Conservation (phyloP, 176 grass and related monocot genomes). For the Carex parvula region DNA sequence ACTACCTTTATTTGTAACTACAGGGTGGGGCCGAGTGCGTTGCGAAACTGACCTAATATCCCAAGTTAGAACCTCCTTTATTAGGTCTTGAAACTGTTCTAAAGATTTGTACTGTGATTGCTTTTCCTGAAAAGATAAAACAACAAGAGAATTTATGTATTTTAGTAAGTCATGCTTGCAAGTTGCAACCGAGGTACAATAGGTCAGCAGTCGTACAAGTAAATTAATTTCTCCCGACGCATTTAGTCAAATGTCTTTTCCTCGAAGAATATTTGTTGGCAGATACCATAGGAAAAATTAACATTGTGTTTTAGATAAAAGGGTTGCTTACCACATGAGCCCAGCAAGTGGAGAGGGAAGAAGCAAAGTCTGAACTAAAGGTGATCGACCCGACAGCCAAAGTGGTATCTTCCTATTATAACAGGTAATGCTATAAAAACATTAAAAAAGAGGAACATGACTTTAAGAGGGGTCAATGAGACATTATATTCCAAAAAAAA, state of each 20-base stretch:
- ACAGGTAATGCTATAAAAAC: conserved; percentile 12
- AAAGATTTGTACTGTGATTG: conserved; percentile 55
- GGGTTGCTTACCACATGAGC: conserved; percentile 48
- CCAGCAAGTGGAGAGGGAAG: conserved; percentile 57
- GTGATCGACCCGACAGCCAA: conserved; percentile 59
- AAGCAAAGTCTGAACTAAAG: conserved; percentile 53
- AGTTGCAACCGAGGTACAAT: neutral
- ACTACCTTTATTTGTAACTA: conserved; percentile 7
- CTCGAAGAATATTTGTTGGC: neutral
- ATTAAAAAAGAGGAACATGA: neutral
- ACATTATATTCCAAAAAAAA: neutral
- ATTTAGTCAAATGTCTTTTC: neutral
- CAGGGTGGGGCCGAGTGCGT: conserved; percentile 49
- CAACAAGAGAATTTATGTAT: neutral
- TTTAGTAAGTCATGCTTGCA: neutral
- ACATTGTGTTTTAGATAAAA: conserved; percentile 4
- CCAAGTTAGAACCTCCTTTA: conserved; percentile 78
- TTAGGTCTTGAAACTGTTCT: conserved; percentile 60
- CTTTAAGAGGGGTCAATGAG: neutral
- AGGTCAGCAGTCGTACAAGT: neutral
- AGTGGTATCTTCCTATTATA: conserved; percentile 46
- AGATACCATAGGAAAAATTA: neutral
- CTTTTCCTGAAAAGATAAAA: conserved; percentile 46
- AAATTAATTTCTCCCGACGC: neutral
- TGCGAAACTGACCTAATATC: conserved; percentile 90